These are phyloP conservation scores for Crithidia fasciculata DNA, from an alignment of 208 protist species.

Conservation along the genomic window DNA sequence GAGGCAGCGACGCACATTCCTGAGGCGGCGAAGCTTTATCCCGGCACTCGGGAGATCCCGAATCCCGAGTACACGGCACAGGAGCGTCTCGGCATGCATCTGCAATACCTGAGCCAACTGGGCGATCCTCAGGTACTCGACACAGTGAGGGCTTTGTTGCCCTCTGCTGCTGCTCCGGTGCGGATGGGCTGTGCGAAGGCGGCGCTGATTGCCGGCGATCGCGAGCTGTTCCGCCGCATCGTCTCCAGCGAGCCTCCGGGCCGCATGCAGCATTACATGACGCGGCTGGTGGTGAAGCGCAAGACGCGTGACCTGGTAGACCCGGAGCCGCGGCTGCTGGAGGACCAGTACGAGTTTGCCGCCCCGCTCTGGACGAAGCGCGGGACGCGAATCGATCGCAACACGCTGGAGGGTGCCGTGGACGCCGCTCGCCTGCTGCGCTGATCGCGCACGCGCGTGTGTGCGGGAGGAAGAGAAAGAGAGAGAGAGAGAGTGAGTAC, in stretches of 20 bases:
- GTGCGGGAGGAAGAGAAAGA: neutral
- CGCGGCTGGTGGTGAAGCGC: constrained; percentile 83
- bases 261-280: constrained; percentile 91
- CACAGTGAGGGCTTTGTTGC: constrained; percentile 66
- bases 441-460: constrained; percentile 4
- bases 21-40: constrained; percentile 68
- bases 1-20: constrained; percentile 49
- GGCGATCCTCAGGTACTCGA: constrained; percentile 73
- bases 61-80: constrained; percentile 87
- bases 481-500: too few relatives aligned
- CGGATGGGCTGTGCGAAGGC: constrained; percentile 93
- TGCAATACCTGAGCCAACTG: constrained; percentile 88
- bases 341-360: constrained; percentile 91
- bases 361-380: constrained; percentile 89
- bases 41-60: constrained; percentile 85
- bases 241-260: constrained; percentile 86
- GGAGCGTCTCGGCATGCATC: constrained; percentile 90
- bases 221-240: constrained; percentile 83
- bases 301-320: constrained; percentile 88
- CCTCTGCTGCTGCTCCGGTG: constrained; percentile 65
- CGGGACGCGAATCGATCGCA: constrained; percentile 85
- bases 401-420: constrained; percentile 86
- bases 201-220: constrained; percentile 84
- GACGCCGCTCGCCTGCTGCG: constrained; percentile 51
- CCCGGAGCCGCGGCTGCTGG: constrained; percentile 79